Conservation (phyloP, 495 filamentous ascomycete genomes). For the Penicillium roqueforti region DNA sequence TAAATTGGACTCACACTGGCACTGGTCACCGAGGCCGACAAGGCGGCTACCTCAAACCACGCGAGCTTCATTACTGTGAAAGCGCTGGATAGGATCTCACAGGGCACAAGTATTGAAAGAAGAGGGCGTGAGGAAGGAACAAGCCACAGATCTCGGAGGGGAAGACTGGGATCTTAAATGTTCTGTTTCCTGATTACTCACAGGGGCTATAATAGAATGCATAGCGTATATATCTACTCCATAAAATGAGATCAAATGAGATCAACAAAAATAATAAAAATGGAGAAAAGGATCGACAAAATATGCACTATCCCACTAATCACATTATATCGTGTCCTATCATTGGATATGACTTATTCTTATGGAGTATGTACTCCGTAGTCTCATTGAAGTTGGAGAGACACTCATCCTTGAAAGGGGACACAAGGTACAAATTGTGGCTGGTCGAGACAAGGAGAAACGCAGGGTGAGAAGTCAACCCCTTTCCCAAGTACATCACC, state of each 20-base stretch:
- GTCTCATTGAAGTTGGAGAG: neutral
- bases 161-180: neutral
- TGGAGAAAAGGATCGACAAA: constrained; percentile 8
- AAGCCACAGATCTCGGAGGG: neutral
- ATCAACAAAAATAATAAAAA: neutral
- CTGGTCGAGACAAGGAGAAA: neutral
- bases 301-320: constrained; percentile 8
- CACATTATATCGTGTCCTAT: neutral
- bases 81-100: neutral
- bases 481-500: neutral
- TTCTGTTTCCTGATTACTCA: neutral
- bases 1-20: constrained; percentile 27
- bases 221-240: neutral
- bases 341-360: neutral
- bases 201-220: constrained; percentile 1
- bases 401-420: constrained; percentile 2
- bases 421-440: neutral
- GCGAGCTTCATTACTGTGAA: constrained; percentile 36
- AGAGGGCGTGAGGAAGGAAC: neutral
- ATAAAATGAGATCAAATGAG: neutral
- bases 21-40: constrained; percentile 36
- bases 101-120: neutral
- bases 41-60: constrained; percentile 34
- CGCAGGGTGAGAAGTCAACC: constrained; percentile 1
- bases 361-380: too few species aligned